Evolutionary conservation across 441 rosid species (phyloP).

Genomic region (Lepidium campestre): DNA sequence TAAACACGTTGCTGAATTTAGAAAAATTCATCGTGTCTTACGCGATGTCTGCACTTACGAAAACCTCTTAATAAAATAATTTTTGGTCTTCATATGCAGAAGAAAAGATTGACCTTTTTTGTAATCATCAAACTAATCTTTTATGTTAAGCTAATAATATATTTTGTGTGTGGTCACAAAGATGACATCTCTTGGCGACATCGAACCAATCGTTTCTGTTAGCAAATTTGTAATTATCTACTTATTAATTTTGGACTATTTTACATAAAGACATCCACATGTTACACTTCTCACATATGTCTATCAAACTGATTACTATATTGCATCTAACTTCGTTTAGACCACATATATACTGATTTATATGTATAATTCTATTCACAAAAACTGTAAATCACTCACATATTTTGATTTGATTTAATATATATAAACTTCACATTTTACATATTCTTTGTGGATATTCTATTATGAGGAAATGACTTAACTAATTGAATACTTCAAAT

Average conservation of each 20-base stretch:
- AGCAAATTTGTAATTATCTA: background rate
- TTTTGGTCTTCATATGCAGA: background rate
- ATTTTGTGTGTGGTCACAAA: background rate
- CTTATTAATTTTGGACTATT: background rate
- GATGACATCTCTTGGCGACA: slow-evolving; percentile 3
- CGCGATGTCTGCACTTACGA: background rate
- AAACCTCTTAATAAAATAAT: background rate
- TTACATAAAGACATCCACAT: background rate
- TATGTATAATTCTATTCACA: background rate
- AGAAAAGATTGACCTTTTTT: background rate
- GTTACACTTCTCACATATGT: background rate
- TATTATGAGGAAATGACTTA: background rate
- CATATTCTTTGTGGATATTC: slow-evolving; percentile 8
- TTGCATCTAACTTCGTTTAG: background rate
- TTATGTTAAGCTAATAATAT: background rate
- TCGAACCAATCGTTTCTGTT: background rate
- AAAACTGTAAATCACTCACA: slow-evolving; percentile 10
- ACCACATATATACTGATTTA: background rate
- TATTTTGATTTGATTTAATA: background rate
- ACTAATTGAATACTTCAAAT: background rate
- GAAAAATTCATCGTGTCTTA: background rate
- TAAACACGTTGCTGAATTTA: background rate
- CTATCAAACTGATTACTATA: slow-evolving; percentile 5
- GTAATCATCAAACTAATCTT: background rate
- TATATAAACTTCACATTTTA: slow-evolving; percentile 10